These are phyloP conservation scores for Magnusiomyces suaveolens DNA, from an alignment of 1,139 yeast genomes.

Conservation along the genomic window DNA sequence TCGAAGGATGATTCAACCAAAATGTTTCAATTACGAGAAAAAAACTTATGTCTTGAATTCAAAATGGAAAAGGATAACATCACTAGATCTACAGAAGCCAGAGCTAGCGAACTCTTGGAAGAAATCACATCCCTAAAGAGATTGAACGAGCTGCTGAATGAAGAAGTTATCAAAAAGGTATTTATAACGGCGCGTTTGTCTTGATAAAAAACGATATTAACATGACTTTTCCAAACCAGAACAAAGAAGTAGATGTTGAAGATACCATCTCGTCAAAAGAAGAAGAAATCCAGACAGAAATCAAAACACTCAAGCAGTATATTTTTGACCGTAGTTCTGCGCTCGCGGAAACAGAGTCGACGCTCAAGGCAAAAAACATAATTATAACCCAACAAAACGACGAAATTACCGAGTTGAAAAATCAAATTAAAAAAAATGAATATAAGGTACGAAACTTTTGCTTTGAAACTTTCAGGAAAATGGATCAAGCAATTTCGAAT, in stretches of 20 bases:
- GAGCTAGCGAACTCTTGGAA: slow-evolving; percentile 5
- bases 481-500: neutral
- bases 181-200: neutral
- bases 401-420: slow-evolving; percentile 4
- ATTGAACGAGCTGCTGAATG: neutral
- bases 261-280: neutral
- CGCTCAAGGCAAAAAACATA: slow-evolving; percentile 2
- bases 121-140: slow-evolving; percentile 7
- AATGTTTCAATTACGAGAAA: slow-evolving; percentile 10
- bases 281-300: neutral
- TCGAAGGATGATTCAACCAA: slow-evolving; percentile 13
- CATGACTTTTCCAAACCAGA: neutral
- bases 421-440: slow-evolving; percentile 11
- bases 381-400: slow-evolving; percentile 7
- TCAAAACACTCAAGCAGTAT: slow-evolving; percentile 2
- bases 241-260: neutral
- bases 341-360: slow-evolving; percentile 7
- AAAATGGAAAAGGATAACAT: slow-evolving; percentile 11
- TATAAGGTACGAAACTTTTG: slow-evolving; percentile 10
- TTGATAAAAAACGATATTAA: neutral
- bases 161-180: slow-evolving; percentile 9
- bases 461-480: too few relatives aligned
- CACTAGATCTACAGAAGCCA: neutral
- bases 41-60: slow-evolving; percentile 12
- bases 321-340: slow-evolving; percentile 8